phyloP scores from a whole-genome alignment of 2,329 filamentous ascomycete species.

The Aspergillus tanneri region DNA sequence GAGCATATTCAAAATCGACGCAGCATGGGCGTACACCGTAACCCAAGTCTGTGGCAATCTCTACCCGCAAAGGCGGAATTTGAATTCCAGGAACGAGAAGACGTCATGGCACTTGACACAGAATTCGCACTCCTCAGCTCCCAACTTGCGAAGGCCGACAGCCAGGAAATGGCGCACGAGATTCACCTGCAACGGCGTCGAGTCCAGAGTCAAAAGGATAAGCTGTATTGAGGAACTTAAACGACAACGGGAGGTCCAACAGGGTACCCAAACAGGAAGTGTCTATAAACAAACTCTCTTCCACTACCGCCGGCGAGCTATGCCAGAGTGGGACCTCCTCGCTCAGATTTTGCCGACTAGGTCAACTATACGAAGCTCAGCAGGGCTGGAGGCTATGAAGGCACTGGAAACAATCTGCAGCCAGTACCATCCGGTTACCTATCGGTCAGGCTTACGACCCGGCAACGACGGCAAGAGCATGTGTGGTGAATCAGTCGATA shows the following conservation, averaged over 20 bases:
- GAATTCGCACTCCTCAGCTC: not conserved
- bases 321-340: slow-evolving; percentile 18
- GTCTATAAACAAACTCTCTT: slow-evolving; percentile 14
- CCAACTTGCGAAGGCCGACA: not conserved
- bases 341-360: slow-evolving; percentile 9
- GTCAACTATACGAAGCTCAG: slow-evolving; percentile 7
- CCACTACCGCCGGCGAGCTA: slow-evolving; percentile 10
- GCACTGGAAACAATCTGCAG: slow-evolving; percentile 14
- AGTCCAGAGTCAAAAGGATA: not conserved
- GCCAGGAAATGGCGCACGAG: not conserved
- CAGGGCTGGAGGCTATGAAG: slow-evolving; percentile 2
- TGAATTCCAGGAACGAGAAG: slow-evolving; percentile 9
- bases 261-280: not conserved
- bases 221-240: slow-evolving; percentile 5
- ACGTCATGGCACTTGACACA: slow-evolving; percentile 7
- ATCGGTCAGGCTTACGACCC: slow-evolving; percentile 7
- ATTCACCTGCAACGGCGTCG: not conserved
- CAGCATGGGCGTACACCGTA: slow-evolving; percentile 9
- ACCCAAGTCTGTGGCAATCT: slow-evolving; percentile 2
- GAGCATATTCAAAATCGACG: slow-evolving; percentile 10
- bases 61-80: slow-evolving; percentile 7
- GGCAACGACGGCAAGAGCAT: slow-evolving; percentile 3
- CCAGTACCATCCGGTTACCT: slow-evolving; percentile 3
- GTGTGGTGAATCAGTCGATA: slow-evolving; percentile 8
- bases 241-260: not conserved